Base-by-base conservation (phyloP, 1,284 basidiomycete species). In the Apiotrichum gamsii region DNA sequence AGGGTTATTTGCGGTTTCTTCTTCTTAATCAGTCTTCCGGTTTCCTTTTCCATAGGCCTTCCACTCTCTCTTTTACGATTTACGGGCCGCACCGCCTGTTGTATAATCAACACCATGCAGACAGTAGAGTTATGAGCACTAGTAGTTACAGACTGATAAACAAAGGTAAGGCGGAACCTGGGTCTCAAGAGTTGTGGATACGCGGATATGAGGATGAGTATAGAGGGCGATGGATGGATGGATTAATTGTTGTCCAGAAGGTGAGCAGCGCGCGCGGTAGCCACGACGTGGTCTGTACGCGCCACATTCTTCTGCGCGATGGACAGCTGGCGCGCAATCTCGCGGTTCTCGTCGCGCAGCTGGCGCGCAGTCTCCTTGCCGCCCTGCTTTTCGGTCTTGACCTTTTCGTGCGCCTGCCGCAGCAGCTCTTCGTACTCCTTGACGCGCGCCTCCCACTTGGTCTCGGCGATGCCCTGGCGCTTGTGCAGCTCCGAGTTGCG, bases 341-440 rank as follows among this genome's bases (percentile, higher is more conserved):
- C 67, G 42, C 67, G 67, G 42, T n/a, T n/a, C n/a, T n/a, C n/a
- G n/a, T n/a, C n/a, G n/a, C n/a, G n/a, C 35, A 79, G 57, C 58
- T 78, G 76, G 13, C 60, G 53, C 3, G 78, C 77, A 16, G 77
- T 56, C 74, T 98, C 94, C 75, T 96, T 97, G 31, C 86, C 83
- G 4, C 94, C 94, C 63, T 96, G 91, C 54, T 88, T 78, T 75
- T 96, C 94, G 36, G 90, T 78, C 78, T 97, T 98, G 58, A 93
- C 82, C 69, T 85, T 85, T 77, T 98, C 94, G 62, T 94, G 90
- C 0, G 90, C 88, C 0, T 83, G 81, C 67, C 83, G 84, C 58
- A 91, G 70, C 15, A 90, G 75, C 19, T 80, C 67, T 72, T 98
- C 91, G 60, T 91, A 90, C 73, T 96, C 91, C 68, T 84, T 85